These are phyloP conservation scores for Chlorella sp. DNA, from an alignment of 139 green algal species.

Conservation along the genomic window DNA sequence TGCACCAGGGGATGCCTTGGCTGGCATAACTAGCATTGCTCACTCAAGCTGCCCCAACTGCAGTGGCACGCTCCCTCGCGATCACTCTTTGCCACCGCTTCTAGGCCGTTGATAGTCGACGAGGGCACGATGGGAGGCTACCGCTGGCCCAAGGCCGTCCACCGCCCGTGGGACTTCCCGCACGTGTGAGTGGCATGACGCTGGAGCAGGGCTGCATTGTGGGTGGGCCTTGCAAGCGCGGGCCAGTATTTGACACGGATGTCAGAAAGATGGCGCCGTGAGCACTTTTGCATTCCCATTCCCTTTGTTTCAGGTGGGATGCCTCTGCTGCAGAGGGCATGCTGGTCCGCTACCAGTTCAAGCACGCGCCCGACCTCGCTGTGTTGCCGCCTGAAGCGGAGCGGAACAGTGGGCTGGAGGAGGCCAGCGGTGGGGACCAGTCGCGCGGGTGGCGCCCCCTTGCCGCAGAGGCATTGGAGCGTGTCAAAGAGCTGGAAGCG, in stretches of 20 bases:
- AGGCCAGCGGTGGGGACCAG: neutral
- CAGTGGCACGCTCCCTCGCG: constrained; percentile 2
- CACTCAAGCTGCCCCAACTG: neutral
- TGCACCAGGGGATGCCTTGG: neutral
- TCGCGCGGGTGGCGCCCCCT: neutral
- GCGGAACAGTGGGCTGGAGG: neutral
- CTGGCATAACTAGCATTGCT: neutral
- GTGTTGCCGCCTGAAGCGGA: neutral
- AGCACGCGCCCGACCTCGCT: neutral
- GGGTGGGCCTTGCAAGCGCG: neutral
- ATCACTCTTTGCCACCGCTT: neutral
- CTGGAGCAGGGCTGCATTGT: neutral
- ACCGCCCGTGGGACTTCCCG: neutral
- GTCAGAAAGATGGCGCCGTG: no score
- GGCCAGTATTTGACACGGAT: no score
- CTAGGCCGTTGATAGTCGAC: neutral
- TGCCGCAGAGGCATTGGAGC: no score
- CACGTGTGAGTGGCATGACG: neutral
- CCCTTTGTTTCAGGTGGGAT: neutral
- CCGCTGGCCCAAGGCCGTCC: neutral
- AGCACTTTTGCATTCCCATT: no score
- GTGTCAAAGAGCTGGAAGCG: no score
- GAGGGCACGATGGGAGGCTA: neutral
- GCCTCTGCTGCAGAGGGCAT: neutral
- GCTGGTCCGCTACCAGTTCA: neutral